Conservation (phyloP, 129 eudicot genomes). For the Silybum marianum region DNA sequence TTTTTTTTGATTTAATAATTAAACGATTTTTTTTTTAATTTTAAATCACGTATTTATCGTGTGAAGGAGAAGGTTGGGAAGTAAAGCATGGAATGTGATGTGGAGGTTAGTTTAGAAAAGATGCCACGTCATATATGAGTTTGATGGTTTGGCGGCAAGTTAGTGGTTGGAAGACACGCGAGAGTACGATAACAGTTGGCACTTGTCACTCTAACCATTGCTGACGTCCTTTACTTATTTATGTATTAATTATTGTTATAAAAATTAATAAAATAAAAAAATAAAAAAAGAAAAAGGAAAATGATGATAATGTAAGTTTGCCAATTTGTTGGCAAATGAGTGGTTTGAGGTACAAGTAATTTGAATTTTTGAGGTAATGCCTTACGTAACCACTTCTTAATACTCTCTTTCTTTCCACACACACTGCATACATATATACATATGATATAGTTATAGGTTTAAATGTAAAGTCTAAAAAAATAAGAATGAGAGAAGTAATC, state of each 20-base stretch:
- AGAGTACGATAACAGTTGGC: not conserved
- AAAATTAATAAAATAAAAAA: too few species aligned
- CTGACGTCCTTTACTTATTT: not conserved
- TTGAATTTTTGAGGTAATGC: conserved; percentile 32
- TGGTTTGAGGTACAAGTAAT: conserved; percentile 31
- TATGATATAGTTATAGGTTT: too few species aligned
- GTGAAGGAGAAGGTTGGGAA: not conserved
- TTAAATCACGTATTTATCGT: too few species aligned
- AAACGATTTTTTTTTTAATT: too few species aligned
- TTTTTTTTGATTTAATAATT: too few species aligned
- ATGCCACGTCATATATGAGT: conserved; percentile 24
- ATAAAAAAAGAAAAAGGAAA: not conserved
- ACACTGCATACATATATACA: too few species aligned
- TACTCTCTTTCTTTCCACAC: not conserved
- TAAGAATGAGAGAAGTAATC: too few species aligned
- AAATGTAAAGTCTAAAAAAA: too few species aligned
- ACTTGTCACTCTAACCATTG: conserved; percentile 6
- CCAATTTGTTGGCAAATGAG: conserved; percentile 15
- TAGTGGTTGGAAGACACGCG: conserved; percentile 25
- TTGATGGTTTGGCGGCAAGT: conserved; percentile 29
- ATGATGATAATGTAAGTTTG: not conserved
- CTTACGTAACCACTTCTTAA: not conserved
- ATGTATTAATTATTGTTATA: too few species aligned
- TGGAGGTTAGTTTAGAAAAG: conserved; percentile 8
- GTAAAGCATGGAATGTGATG: conserved; percentile 10